Evolutionary conservation across 495 filamentous ascomycete genomes (phyloP).

Genomic region (Penicillium coffeae): DNA sequence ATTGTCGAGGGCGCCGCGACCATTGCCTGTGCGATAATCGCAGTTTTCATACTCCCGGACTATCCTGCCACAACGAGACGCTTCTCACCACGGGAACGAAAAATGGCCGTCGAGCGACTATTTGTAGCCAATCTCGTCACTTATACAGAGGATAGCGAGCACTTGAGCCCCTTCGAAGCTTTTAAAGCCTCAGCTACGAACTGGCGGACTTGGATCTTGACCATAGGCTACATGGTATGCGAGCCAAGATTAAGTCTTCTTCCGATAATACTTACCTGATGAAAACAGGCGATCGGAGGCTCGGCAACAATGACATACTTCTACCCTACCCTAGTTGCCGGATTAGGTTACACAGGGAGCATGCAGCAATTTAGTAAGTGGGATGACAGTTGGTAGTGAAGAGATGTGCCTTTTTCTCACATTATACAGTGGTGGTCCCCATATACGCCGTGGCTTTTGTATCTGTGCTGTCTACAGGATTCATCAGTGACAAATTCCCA

Average conservation of each 20-base stretch:
- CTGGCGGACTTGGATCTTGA: conserved; percentile 27
- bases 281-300: conserved; percentile 29
- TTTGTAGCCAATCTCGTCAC: conserved; percentile 15
- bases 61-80: conserved; percentile 25
- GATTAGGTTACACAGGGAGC: conserved; percentile 40
- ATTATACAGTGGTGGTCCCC: conserved; percentile 16
- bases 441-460: conserved; percentile 45
- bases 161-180: conserved; percentile 11
- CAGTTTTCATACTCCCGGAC: conserved; percentile 28
- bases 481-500: conserved; percentile 32
- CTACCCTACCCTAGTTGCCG: conserved; percentile 48
- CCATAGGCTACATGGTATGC: conserved; percentile 30
- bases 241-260: not conserved
- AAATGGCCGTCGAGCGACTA: conserved; percentile 22
- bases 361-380: conserved; percentile 34
- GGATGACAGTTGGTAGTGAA: too few species aligned
- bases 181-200: conserved; percentile 10
- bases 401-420: too few species aligned
- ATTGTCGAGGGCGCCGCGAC: conserved; percentile 64
- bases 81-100: conserved; percentile 20
- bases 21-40: conserved; percentile 18
- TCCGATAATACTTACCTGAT: not conserved
- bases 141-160: conserved; percentile 14
- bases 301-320: conserved; percentile 48
- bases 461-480: conserved; percentile 29